These are phyloP conservation scores for Tylopilus subfusipes DNA, from an alignment of 768 basidiomycete genomes.

Conservation along the genomic window DNA sequence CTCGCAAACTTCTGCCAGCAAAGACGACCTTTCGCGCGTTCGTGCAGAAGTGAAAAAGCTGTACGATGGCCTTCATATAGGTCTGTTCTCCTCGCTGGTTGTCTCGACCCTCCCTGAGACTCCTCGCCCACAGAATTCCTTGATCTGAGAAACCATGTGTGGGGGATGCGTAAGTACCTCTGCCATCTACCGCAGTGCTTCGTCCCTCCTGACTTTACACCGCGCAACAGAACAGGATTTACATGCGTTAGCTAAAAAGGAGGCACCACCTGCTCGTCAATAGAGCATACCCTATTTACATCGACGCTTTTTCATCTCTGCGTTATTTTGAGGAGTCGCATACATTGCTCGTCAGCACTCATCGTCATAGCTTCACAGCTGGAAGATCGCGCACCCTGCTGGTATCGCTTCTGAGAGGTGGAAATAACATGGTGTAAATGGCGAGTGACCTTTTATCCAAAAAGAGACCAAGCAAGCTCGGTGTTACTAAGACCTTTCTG, in stretches of 20 bases:
- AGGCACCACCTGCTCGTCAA: slow-evolving; percentile 56
- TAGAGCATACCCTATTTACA: slow-evolving; percentile 27
- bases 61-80: slow-evolving; percentile 79
- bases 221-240: slow-evolving; percentile 67
- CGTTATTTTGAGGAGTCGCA: not conserved
- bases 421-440: too few relatives aligned
- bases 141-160: slow-evolving; percentile 76
- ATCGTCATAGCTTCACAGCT: too few relatives aligned
- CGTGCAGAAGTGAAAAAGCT: slow-evolving; percentile 84
- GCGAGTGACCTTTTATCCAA: too few relatives aligned
- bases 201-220: not conserved
- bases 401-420: too few relatives aligned
- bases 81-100: slow-evolving; percentile 37
- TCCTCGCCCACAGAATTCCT: slow-evolving; percentile 56
- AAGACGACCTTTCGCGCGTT: slow-evolving; percentile 75
- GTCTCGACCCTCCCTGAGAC: not conserved
- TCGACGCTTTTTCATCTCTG: not conserved
- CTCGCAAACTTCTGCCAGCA: slow-evolving; percentile 58
- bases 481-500: too few relatives aligned
- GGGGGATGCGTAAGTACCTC: slow-evolving; percentile 75
- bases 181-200: not conserved
- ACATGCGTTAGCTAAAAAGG: slow-evolving; percentile 68
- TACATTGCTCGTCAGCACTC: not conserved
- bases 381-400: too few relatives aligned
- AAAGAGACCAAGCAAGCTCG: too few relatives aligned